Percentiles rank a stretch among this genome's conserved stretches.
Conservation (phyloP, 805 yeast genomes). For the Pichia nanzhaoensis region DNA sequence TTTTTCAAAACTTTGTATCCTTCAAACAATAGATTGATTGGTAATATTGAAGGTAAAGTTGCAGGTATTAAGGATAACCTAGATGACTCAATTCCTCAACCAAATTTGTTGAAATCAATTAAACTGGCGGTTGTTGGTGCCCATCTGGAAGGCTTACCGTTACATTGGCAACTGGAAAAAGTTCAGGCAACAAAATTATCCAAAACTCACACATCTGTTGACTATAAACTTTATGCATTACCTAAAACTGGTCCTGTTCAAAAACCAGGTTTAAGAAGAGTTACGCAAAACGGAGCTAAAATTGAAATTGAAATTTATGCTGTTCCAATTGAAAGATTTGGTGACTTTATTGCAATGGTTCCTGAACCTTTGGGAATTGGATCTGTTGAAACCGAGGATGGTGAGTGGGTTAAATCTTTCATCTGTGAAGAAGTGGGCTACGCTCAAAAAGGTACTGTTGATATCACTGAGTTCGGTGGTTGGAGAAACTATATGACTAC, state of each 20-base stretch:
- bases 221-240: slow-evolving; percentile 74
- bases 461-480: slow-evolving; percentile 83
- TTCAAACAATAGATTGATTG: slow-evolving; percentile 47
- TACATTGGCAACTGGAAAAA: slow-evolving; percentile 89
- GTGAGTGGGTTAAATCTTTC: slow-evolving; percentile 85
- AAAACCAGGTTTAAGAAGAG: slow-evolving; percentile 86
- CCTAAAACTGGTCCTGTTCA: slow-evolving; percentile 76
- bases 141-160: slow-evolving; percentile 78
- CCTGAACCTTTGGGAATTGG: slow-evolving; percentile 97
- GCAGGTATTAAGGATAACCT: slow-evolving; percentile 39
- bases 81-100: slow-evolving; percentile 38
- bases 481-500: slow-evolving; percentile 61
- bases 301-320: slow-evolving; percentile 80
- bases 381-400: slow-evolving; percentile 73
- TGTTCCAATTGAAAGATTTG: slow-evolving; percentile 71
- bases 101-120: slow-evolving; percentile 38
- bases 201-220: slow-evolving; percentile 60
- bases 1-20: slow-evolving; percentile 48
- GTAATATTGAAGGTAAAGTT: slow-evolving; percentile 28
- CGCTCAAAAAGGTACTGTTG: slow-evolving; percentile 59
- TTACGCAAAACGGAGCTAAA: slow-evolving; percentile 44
- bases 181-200: slow-evolving; percentile 68
- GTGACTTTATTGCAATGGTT: slow-evolving; percentile 77
- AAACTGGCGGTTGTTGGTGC: slow-evolving; percentile 95
- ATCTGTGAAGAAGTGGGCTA: slow-evolving; percentile 92